These are phyloP conservation scores for Leccinum rimulosum DNA, from an alignment of 768 basidiomycete genomes.

Conservation along the genomic window DNA sequence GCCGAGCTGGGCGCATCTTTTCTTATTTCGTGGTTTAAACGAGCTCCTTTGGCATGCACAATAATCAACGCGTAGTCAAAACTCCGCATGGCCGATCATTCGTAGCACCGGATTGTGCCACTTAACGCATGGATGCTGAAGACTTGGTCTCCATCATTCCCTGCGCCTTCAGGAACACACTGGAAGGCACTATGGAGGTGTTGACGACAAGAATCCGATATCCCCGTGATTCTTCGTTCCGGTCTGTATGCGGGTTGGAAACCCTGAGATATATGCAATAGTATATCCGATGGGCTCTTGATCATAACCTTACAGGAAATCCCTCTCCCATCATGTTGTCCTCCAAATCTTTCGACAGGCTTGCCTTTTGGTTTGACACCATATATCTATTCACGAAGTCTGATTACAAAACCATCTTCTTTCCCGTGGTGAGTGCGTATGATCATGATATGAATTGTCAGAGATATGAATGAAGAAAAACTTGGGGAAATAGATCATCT, in stretches of 20 bases:
- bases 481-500: constrained; percentile 8
- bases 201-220: neutral
- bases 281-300: neutral
- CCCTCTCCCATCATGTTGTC: neutral
- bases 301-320: neutral
- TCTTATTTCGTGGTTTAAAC: neutral
- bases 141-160: neutral
- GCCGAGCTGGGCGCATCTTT: neutral
- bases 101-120: neutral
- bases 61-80: neutral
- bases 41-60: neutral
- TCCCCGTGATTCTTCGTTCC: neutral
- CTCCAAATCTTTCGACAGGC: neutral
- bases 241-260: neutral
- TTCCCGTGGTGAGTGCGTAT: constrained; percentile 31
- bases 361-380: constrained; percentile 23
- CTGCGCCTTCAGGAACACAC: neutral
- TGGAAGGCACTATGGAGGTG: too few relatives aligned
- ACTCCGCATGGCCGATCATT: neutral
- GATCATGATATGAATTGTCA: neutral
- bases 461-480: neutral
- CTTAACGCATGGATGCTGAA: neutral
- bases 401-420: constrained; percentile 34
- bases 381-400: constrained; percentile 35
- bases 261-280: neutral